Base-by-base conservation (phyloP, 2,329 filamentous ascomycete species). In the Cryphonectria japonica region DNA sequence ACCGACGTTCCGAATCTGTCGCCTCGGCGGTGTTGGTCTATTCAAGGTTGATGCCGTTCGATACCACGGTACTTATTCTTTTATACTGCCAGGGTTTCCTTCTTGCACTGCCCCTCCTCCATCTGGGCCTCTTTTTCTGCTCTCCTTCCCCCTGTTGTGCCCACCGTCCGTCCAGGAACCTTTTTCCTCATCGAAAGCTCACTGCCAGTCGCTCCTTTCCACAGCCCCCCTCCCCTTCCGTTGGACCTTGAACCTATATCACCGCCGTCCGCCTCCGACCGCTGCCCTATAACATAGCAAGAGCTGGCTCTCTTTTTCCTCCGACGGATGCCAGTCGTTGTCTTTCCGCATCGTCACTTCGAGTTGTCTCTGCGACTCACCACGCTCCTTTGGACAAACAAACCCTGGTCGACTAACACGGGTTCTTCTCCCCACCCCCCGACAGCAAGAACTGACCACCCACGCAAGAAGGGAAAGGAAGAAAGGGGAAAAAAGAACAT, bases 231-330 rank as follows among this genome's bases (percentile, higher is more conserved):
- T 22, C 22, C 19, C 19, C 6, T 50, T 22, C n/a, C 52, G 9
- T 75, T 76, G 72, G 75, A 73, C 74, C 78, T 77, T 76, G 72
- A 71, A 71, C 74, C 73, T 77, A 77, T 77, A 77, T 78, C 76
- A 77, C 74, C 79, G 78, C 46, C 82, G 79, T 79, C 76, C 78
- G 79, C 79, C 82, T 82, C 82, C 81, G 81, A 78, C 77, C 78
- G 79, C 78, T 80, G 79, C 79, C 81, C 80, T 83, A 83, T 84
- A 83, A 78, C 77, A 81, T 78, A 79, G 80, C 83, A 84, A 83
- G 85, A 87, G 85, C 85, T 86, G 85, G 86, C 82, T 86, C 85
- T 87, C 84, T 85, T 80, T 50, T n/a, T 46, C 80, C 77, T 76
- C 76, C 80, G 80, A 79, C 78, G 78, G 80, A 82, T 80, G 77